Percentiles rank a stretch among this genome's conserved stretches.
These are phyloP conservation scores for Cerrena zonata DNA, from an alignment of 1,284 basidiomycete genomes.

Conservation along the genomic window DNA sequence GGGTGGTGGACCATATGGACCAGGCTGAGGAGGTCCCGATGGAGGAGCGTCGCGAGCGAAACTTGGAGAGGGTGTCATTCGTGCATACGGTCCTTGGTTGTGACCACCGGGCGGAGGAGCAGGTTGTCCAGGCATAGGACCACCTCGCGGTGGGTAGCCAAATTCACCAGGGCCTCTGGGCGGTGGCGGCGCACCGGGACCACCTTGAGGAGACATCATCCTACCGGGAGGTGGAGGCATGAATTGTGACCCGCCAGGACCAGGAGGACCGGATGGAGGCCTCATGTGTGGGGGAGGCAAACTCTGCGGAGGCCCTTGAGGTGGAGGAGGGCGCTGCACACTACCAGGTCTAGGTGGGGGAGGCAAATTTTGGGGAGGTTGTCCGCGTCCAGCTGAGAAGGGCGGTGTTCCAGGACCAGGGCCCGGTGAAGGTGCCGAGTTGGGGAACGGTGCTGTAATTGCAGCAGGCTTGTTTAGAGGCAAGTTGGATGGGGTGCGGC, in stretches of 20 bases:
- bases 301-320: slow-evolving; percentile 23
- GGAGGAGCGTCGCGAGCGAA: slow-evolving; percentile 20
- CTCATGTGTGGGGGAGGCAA: slow-evolving; percentile 32
- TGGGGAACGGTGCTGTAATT: slow-evolving; percentile 88
- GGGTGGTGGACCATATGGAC: slow-evolving; percentile 21
- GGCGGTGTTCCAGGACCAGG: slow-evolving; percentile 46
- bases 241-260: slow-evolving; percentile 17
- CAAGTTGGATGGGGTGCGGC: slow-evolving; percentile 49
- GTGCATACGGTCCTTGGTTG: slow-evolving; percentile 31
- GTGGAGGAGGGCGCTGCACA: slow-evolving; percentile 37
- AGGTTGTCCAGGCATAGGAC: slow-evolving; percentile 31
- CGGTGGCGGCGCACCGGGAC: slow-evolving; percentile 15
- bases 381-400: slow-evolving; percentile 34
- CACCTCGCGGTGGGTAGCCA: slow-evolving; percentile 23
- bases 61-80: slow-evolving; percentile 38
- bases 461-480: slow-evolving; percentile 53
- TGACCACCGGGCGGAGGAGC: slow-evolving; percentile 27
- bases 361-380: slow-evolving; percentile 36
- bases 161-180: slow-evolving; percentile 30
- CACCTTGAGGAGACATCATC: slow-evolving; percentile 37
- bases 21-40: slow-evolving; percentile 11
- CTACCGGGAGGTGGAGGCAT: slow-evolving; percentile 36
- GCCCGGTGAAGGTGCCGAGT: slow-evolving; percentile 39
- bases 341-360: slow-evolving; percentile 63
- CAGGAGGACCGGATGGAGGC: slow-evolving; percentile 35